Conservation (phyloP, 2,329 filamentous ascomycete species). For the Lasiodiplodia gonubiensis region DNA sequence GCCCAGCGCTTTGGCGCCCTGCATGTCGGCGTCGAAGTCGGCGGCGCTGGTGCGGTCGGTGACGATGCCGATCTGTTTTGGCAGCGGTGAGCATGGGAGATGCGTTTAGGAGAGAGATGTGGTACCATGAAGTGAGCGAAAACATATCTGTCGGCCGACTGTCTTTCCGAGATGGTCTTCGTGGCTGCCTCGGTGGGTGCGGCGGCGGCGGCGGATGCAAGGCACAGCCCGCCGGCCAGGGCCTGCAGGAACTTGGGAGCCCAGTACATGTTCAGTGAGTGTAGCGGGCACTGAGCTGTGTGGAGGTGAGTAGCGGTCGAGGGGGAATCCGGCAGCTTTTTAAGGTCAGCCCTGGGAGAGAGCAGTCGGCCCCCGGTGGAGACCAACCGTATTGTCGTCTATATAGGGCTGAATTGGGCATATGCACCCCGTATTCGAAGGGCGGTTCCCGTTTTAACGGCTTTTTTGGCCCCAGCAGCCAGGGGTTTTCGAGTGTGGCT, state of each 20-base stretch:
- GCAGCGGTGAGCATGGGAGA: background rate
- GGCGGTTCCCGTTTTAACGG: background rate
- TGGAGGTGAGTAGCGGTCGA: background rate
- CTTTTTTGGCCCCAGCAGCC: background rate
- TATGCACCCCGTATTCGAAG: background rate
- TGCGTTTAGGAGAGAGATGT: accelerated
- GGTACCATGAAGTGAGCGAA: slow-evolving; percentile 26
- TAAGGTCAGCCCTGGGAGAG: background rate
- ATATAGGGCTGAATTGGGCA: background rate
- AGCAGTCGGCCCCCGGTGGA: background rate
- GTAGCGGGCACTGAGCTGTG: background rate
- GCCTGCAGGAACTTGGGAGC: background rate
- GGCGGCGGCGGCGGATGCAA: background rate
- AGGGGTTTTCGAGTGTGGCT: background rate
- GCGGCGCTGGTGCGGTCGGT: slow-evolving; percentile 33
- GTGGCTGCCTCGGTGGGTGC: background rate
- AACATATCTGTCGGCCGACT: slow-evolving; percentile 16
- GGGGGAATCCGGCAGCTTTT: background rate
- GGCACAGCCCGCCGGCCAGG: background rate
- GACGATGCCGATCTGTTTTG: slow-evolving; percentile 37
- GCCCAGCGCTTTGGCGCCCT: slow-evolving; percentile 38
- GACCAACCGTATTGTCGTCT: background rate
- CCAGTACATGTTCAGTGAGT: background rate
- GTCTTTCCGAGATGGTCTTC: background rate
- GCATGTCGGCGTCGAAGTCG: slow-evolving; percentile 40